Conservation (phyloP, 2,329 filamentous ascomycete genomes). For the Beauveria bassiana region DNA sequence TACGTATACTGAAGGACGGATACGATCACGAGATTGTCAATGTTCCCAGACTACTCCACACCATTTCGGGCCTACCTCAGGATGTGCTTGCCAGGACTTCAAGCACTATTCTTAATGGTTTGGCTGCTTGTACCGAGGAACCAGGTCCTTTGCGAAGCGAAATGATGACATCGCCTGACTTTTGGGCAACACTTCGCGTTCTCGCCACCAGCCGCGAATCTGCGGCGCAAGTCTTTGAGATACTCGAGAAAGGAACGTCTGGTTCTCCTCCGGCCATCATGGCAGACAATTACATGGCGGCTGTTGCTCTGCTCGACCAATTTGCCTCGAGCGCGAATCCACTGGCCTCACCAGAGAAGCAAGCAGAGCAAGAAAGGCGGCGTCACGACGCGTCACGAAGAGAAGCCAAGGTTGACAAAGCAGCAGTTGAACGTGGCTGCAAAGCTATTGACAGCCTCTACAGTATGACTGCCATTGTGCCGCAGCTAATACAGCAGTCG, state of each 20-base stretch:
- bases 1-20: constrained; percentile 73
- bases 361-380: constrained; percentile 44
- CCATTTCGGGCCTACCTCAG: constrained; percentile 79
- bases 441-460: constrained; percentile 78
- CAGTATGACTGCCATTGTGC: constrained; percentile 72
- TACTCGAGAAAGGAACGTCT: constrained; percentile 70
- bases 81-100: constrained; percentile 70
- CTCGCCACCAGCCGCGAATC: constrained; percentile 63
- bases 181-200: constrained; percentile 83
- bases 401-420: constrained; percentile 21
- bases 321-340: constrained; percentile 80
- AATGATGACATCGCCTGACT: constrained; percentile 92
- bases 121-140: constrained; percentile 71
- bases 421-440: constrained; percentile 67
- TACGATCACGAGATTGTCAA: constrained; percentile 90
- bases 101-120: constrained; percentile 66
- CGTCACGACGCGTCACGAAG: constrained; percentile 23
- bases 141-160: constrained; percentile 76
- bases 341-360: constrained; percentile 62
- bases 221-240: constrained; percentile 72
- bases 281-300: constrained; percentile 90
- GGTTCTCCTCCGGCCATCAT: constrained; percentile 76
- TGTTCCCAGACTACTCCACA: constrained; percentile 83
- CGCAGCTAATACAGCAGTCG: constrained; percentile 82
- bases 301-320: constrained; percentile 75